These are phyloP conservation scores for Parafenestella ontariensis DNA, from an alignment of 2,329 filamentous ascomycete genomes.

Conservation along the genomic window DNA sequence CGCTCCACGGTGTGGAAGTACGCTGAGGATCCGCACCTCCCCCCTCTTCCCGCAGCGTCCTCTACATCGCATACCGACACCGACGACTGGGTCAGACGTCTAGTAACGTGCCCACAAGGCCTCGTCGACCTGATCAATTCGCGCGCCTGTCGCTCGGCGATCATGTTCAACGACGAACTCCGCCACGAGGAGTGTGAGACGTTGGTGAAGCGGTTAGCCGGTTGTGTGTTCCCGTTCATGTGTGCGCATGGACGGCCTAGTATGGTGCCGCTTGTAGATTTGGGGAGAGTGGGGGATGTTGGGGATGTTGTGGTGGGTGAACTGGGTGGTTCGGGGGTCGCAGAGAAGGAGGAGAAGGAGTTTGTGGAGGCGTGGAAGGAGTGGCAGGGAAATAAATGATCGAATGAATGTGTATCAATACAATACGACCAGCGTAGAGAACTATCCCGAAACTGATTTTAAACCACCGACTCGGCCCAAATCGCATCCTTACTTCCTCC, in stretches of 20 bases:
- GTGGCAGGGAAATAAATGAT: neutral
- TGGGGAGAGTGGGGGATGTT: slow-evolving; percentile 13
- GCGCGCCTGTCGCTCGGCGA: slow-evolving; percentile 76
- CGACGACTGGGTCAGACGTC: slow-evolving; percentile 63
- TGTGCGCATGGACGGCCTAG: slow-evolving; percentile 76
- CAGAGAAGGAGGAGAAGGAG: neutral
- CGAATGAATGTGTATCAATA: neutral
- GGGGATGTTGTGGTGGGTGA: neutral
- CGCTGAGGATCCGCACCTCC: slow-evolving; percentile 19
- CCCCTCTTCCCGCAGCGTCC: neutral
- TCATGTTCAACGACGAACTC: slow-evolving; percentile 85
- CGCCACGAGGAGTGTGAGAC: slow-evolving; percentile 63
- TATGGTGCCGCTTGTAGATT: slow-evolving; percentile 56
- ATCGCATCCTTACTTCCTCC: no score
- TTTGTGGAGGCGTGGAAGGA: slow-evolving; percentile 8
- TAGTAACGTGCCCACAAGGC: slow-evolving; percentile 75
- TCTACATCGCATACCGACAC: neutral
- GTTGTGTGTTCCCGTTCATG: slow-evolving; percentile 77
- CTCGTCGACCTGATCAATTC: slow-evolving; percentile 80
- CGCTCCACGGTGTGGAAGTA: slow-evolving; percentile 76
- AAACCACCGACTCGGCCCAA: no score
- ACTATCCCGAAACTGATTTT: no score
- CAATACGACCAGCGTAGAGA: neutral
- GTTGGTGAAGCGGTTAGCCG: slow-evolving; percentile 65
- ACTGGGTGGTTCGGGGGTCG: neutral